Base-by-base conservation (phyloP, 768 basidiomycete genomes). In the Mycena pura region DNA sequence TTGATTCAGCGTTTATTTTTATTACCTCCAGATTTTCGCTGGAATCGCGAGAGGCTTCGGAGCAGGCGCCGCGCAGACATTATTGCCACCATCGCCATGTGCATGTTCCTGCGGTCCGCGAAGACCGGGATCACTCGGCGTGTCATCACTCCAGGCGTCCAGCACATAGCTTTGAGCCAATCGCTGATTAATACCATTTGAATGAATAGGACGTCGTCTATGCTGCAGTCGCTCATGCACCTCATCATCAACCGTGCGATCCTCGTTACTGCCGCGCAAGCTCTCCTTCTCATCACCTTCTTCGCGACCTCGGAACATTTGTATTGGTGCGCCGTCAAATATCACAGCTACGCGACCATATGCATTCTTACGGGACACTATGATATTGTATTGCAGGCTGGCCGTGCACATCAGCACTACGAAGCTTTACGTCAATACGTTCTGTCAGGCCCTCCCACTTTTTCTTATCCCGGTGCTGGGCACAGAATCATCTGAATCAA, bases 321-420 rank as follows among this genome's bases (percentile, higher is more conserved):
- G 6, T 78, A 76, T 47, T 82, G 81, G 43, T 44, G 22, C 43
- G 43, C 10, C 21, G 13, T 8, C 10, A n/a, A n/a, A n/a, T n/a
- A n/a, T n/a, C n/a, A n/a, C n/a, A n/a, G n/a, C n/a, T n/a, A n/a
- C n/a, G n/a, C n/a, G n/a, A n/a, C n/a, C n/a, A n/a, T n/a, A n/a
- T n/a, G n/a, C n/a, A n/a, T n/a, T n/a, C n/a, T n/a, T n/a, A n/a
- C n/a, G n/a, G n/a, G n/a, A n/a, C n/a, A n/a, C n/a, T n/a, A n/a
- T n/a, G n/a, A n/a, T n/a, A n/a, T 8, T 25, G 15, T 21, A 27
- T 21, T 27, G 3, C 24, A 44, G 43, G 81, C 66, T 82, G 48
- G 77, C 80, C 1, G 75, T 82, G 58, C 80, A 82, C 56, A 72
- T 81, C 56, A 81, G 80, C 49, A 77, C 81, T 9, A 82, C 80